A percentile compares a stretch with the other conserved stretches of the same genome.
phyloP scores from a whole-genome alignment of 1,284 basidiomycete genomes.

The Marasmius oreades region DNA sequence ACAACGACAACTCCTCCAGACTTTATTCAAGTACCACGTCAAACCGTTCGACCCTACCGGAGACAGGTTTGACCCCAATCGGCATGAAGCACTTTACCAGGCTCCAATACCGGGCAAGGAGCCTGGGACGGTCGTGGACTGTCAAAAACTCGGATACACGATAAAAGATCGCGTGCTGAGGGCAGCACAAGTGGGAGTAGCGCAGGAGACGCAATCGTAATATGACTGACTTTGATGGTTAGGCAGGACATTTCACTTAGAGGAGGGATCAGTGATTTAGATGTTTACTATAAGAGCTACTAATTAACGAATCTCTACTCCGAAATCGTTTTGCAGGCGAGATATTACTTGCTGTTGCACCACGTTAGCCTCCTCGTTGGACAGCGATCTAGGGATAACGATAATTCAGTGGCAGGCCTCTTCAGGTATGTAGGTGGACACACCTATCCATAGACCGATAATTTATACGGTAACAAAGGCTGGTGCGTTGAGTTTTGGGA shows the following conservation, averaged over 20 bases:
- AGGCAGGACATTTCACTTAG: constrained; percentile 1
- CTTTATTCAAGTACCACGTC: constrained; percentile 89
- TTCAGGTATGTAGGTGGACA: constrained; percentile 12
- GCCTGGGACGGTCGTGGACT: constrained; percentile 88
- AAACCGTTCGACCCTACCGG: constrained; percentile 90
- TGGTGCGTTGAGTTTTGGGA: constrained; percentile 81
- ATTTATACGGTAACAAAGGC: constrained; percentile 88
- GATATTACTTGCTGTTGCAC: constrained; percentile 62
- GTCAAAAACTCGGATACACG: constrained; percentile 88
- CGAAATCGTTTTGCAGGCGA: constrained; percentile 53
- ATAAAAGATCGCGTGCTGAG: constrained; percentile 91
- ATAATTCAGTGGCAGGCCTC: constrained; percentile 7
- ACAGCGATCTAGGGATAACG: constrained; percentile 60
- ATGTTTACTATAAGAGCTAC: constrained; percentile 29
- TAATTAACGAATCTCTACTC: constrained; percentile 75
- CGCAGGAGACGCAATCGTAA: constrained; percentile 59
- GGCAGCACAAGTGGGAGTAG: constrained; percentile 96
- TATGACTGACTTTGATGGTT: constrained; percentile 8
- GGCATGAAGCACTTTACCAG: constrained; percentile 94
- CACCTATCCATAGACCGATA: constrained; percentile 97
- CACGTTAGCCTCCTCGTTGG: constrained; percentile 86
- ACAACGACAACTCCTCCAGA: constrained; percentile 85
- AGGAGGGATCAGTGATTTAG: background rate
- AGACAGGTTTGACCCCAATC: constrained; percentile 91
- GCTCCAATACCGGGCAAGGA: constrained; percentile 87